A percentile compares a stretch with the other conserved stretches of the same genome.
These are phyloP conservation scores for Penicillium vulpinum DNA, from an alignment of 2,329 filamentous ascomycete species.

Conservation along the genomic window DNA sequence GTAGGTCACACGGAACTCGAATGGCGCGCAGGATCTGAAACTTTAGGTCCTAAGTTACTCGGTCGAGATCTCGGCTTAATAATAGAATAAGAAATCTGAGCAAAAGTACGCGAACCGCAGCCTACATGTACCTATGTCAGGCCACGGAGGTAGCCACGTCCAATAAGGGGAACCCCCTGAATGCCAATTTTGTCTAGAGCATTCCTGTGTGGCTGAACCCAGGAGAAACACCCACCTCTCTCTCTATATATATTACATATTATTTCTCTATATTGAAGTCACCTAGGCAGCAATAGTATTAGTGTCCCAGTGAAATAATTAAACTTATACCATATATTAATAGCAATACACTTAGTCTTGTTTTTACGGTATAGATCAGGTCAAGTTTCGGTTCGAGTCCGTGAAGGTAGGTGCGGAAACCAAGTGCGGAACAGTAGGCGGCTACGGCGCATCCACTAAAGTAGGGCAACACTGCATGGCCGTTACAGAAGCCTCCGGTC, in stretches of 20 bases:
- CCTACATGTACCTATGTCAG: constrained; percentile 1
- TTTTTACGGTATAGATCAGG: not conserved
- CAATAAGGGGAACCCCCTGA: constrained; percentile 14
- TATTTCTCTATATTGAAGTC: not conserved
- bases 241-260: not conserved
- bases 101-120: constrained; percentile 1
- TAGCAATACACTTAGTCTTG: not conserved
- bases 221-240: not conserved
- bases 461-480: constrained; percentile 24
- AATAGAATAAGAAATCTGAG: not conserved
- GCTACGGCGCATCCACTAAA: constrained; percentile 28
- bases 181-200: constrained; percentile 10
- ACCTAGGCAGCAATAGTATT: not conserved
- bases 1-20: constrained; percentile 1
- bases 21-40: constrained; percentile 7
- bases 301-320: not conserved
- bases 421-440: constrained; percentile 15
- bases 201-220: constrained; percentile 4
- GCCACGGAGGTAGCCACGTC: constrained; percentile 7
- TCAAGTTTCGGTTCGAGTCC: not conserved
- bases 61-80: constrained; percentile 6
- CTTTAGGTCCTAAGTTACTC: constrained; percentile 1
- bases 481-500: constrained; percentile 12
- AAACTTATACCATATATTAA: not conserved
- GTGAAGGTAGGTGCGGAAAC: not conserved